These are phyloP conservation scores for Pythium vanterpoolii DNA, from an alignment of 352 stramenopile species.

Conservation along the genomic window DNA sequence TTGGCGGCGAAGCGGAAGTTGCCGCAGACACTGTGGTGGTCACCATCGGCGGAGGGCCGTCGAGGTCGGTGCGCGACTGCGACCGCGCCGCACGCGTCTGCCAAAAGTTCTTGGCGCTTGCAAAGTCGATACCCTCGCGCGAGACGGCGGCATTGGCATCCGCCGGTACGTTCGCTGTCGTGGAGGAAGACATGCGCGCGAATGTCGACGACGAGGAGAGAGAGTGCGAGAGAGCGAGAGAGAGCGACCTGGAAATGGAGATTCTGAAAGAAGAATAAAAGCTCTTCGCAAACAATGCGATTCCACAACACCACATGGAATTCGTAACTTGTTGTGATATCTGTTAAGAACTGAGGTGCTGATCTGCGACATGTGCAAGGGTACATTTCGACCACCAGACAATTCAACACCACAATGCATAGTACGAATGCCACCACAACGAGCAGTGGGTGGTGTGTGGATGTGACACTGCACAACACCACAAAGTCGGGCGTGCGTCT, in stretches of 20 bases:
- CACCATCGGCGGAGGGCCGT: not conserved
- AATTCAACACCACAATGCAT: too few relatives aligned
- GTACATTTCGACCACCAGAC: too few relatives aligned
- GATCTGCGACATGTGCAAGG: not conserved
- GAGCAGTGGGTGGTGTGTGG: too few relatives aligned
- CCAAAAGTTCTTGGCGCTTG: slow-evolving; percentile 65
- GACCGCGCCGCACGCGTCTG: slow-evolving; percentile 47
- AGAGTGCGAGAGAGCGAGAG: not conserved
- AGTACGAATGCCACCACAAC: too few relatives aligned
- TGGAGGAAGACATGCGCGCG: slow-evolving; percentile 4
- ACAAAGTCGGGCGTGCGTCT: too few relatives aligned
- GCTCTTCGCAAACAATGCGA: not conserved
- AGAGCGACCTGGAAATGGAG: not conserved
- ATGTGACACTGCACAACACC: too few relatives aligned
- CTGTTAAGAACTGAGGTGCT: not conserved
- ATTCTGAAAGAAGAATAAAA: not conserved
- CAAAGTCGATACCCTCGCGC: slow-evolving; percentile 30
- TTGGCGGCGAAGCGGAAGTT: not conserved
- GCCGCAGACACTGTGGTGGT: not conserved
- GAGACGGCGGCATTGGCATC: slow-evolving; percentile 6
- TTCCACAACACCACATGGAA: not conserved
- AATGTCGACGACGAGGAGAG: not conserved
- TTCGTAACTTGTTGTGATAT: not conserved
- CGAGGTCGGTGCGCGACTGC: slow-evolving; percentile 17
- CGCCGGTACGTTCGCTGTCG: not conserved